Evolutionary conservation across 2,329 filamentous ascomycete species (phyloP), one percentile per base, ranked within the genome.

Genomic region (Escovopsis sp.): DNA sequence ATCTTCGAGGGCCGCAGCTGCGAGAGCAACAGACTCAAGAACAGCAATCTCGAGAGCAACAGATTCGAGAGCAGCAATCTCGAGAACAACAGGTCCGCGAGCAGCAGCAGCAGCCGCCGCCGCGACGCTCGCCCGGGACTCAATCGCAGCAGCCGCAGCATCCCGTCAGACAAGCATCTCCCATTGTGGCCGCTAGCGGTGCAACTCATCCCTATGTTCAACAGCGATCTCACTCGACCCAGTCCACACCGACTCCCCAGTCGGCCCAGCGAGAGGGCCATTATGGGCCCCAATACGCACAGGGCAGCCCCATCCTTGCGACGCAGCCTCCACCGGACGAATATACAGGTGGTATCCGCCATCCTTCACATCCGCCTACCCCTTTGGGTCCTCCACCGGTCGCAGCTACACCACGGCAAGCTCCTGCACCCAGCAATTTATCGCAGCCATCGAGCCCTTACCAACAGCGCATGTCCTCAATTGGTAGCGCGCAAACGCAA

Each of bases 211-310:
- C 61, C 26, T 60, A 55, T 49, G 54, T 62, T 39, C 69, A 70
- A 43, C 67, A 68, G 47, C 61, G 73, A 51, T 75, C 75, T 36
- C 71, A 71, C 43, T 80, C 75, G 19, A 62, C 69, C 6, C 72
- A 78, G 43, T 78, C 75, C 11, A 70, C 68, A 26, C 63, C 73
- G 10, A 80, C 76, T 33, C 75, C 75, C n/a, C 77, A 73, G 6
- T 77, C 75, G 34, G 70, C 74, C 12, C 74, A 77, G 38, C 72
- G 70, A 52, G 74, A 78, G 56, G 70, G 70, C 38, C 66, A 67
- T 8, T 74, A 69, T 50, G 68, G 68, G 11, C 57, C 62, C 43
- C 64, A 69, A 26, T 73, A 70, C 48, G 58, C 55, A 23, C 72
- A 74, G 47, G 67, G 66, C 34, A 79, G 75, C 50, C 75, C 75